Evolutionary conservation across 306 rosid genomes (phyloP).

Genomic region (Cucurbita ficifolia): DNA sequence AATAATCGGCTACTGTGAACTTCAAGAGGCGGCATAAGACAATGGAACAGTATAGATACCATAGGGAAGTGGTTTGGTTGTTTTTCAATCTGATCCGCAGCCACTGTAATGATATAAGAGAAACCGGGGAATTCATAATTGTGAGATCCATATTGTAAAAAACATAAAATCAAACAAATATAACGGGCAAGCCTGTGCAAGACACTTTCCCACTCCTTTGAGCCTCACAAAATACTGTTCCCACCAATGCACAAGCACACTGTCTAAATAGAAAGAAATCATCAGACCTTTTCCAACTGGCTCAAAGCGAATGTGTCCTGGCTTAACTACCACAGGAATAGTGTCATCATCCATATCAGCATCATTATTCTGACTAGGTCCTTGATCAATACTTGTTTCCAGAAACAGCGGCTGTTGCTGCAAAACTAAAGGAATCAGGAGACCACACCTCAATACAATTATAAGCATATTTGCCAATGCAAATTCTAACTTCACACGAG

Average conservation of each 20-base stretch:
- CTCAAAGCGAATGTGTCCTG: conserved; percentile 92
- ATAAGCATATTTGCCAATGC: background rate
- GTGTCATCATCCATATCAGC: conserved; percentile 41
- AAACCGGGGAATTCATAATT: background rate
- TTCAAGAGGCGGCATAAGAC: background rate
- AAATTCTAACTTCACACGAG: background rate
- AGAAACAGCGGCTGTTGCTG: conserved; percentile 28
- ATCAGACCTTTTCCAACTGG: conserved; percentile 42
- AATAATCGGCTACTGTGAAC: conserved; percentile 8
- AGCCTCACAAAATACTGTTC: background rate
- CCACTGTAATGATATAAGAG: conserved; percentile 17
- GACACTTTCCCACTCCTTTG: background rate
- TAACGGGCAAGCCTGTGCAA: background rate
- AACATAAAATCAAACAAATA: background rate
- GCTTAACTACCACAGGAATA: conserved; percentile 74
- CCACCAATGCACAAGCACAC: background rate
- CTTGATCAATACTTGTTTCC: conserved; percentile 25
- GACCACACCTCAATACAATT: background rate
- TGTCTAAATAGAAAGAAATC: background rate
- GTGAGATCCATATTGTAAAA: background rate
- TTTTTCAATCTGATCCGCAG: conserved; percentile 34
- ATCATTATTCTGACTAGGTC: conserved; percentile 24
- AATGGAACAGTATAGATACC: conserved; percentile 21
- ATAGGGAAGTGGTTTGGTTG: conserved; percentile 26
- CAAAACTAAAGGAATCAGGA: conserved; percentile 14